Conservation (phyloP, 306 rosid genomes). For the Abrus precatorius region DNA sequence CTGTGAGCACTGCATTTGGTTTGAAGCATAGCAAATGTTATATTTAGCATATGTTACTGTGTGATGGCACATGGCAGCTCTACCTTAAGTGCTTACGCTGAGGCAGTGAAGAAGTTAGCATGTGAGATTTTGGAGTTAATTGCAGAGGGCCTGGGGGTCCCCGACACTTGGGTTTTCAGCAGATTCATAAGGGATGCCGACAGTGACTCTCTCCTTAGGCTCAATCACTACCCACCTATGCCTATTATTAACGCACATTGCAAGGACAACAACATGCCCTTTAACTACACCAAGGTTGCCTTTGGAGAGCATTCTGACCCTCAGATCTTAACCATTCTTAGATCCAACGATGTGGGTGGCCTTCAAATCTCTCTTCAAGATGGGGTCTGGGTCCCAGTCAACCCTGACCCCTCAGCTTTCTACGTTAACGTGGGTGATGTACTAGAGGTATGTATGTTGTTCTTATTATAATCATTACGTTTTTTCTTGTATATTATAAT, state of each 20-base stretch:
- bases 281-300: conserved; percentile 51
- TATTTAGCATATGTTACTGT: neutral
- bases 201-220: conserved; percentile 75
- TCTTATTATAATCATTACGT: neutral
- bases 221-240: conserved; percentile 81
- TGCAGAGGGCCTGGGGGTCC: conserved; percentile 74
- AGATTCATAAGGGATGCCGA: conserved; percentile 65
- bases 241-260: conserved; percentile 37
- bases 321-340: conserved; percentile 77
- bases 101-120: conserved; percentile 65
- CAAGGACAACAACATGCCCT: conserved; percentile 38
- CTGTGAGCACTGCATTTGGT: no score
- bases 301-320: conserved; percentile 95
- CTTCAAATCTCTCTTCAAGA: conserved; percentile 72
- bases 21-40: no score
- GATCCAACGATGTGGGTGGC: conserved; percentile 87
- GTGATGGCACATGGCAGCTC: conserved; percentile 49
- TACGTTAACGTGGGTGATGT: conserved; percentile 86
- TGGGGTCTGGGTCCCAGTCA: conserved; percentile 78
- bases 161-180: conserved; percentile 66
- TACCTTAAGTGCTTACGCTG: conserved; percentile 59
- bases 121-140: conserved; percentile 79
- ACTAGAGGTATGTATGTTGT: conserved; percentile 60
- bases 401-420: conserved; percentile 76
- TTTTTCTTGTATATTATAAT: no score